These are phyloP conservation scores for Dactylorhiza incarnata DNA, from an alignment of 106 monocot species.

Conservation along the genomic window DNA sequence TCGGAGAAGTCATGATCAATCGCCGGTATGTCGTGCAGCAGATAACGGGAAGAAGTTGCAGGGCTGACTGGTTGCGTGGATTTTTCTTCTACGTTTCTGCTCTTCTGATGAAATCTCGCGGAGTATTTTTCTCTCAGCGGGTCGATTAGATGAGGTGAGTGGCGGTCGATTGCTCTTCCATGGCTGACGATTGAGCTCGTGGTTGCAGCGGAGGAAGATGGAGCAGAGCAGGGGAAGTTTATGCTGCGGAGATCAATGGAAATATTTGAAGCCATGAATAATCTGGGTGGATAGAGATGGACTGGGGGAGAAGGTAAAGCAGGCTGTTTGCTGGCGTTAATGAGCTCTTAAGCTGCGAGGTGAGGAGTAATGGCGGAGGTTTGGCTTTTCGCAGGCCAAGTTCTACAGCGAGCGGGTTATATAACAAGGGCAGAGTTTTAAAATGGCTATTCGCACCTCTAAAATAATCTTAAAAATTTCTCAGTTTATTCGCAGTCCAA, in stretches of 20 bases:
- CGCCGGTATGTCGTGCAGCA: background rate
- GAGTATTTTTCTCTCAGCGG: conserved; percentile 9
- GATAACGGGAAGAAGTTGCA: conserved; percentile 13
- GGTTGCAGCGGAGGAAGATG: background rate
- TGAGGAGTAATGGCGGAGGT: background rate
- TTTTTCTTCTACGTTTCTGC: background rate
- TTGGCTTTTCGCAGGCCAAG: no score
- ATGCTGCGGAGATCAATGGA: background rate
- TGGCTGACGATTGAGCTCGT: background rate
- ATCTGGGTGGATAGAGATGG: background rate
- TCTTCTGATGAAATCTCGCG: conserved; percentile 9
- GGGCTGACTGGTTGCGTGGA: conserved; percentile 5
- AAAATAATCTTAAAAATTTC: no score
- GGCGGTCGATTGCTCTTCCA: conserved; percentile 14
- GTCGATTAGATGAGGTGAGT: conserved; percentile 14
- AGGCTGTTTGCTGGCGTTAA: background rate
- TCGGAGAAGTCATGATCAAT: background rate
- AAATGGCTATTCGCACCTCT: no score
- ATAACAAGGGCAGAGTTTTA: no score
- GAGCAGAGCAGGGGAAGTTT: background rate
- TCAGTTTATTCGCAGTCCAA: no score
- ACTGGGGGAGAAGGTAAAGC: no score
- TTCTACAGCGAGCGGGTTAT: no score
- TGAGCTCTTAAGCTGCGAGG: no score
- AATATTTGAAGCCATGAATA: background rate